These are phyloP conservation scores for Exophiala lecanii-corni DNA, from an alignment of 2,329 filamentous ascomycete genomes.

Conservation along the genomic window DNA sequence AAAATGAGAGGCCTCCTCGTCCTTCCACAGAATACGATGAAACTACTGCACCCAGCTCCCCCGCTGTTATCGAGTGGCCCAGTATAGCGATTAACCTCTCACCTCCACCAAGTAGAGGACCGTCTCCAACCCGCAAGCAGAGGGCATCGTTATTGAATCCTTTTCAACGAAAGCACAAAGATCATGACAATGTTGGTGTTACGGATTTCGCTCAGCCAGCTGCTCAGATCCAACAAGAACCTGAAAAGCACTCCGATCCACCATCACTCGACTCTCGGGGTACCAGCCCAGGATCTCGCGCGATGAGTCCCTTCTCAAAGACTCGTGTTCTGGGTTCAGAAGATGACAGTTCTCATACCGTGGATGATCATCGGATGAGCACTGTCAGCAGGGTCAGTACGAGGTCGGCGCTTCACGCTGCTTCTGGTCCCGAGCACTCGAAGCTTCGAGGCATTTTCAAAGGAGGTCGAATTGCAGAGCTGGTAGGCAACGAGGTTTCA, in stretches of 20 bases:
- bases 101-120: conserved; percentile 56
- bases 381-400: conserved; percentile 33
- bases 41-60: conserved; percentile 39
- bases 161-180: conserved; percentile 30
- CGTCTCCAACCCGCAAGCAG: conserved; percentile 60
- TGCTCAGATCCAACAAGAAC: conserved; percentile 9
- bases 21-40: conserved; percentile 43
- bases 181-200: conserved; percentile 41
- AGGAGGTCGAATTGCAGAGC: conserved; percentile 66
- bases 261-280: conserved; percentile 16
- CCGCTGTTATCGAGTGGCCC: conserved; percentile 46
- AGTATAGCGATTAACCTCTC: conserved; percentile 61
- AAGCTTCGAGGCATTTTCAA: conserved; percentile 73
- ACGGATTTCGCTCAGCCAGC: conserved; percentile 26
- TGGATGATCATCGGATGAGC: conserved; percentile 13
- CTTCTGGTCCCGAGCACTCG: conserved; percentile 42
- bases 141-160: conserved; percentile 36
- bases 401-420: conserved; percentile 42
- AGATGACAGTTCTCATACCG: conserved; percentile 5
- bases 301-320: conserved; percentile 19
- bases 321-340: conserved; percentile 9
- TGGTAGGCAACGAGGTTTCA: conserved; percentile 62
- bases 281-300: conserved; percentile 22
- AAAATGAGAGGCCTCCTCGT: conserved; percentile 23
- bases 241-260: conserved; percentile 1